A percentile compares a stretch with the other conserved stretches of the same genome.
Evolutionary conservation across 441 rosid genomes (phyloP).

Genomic region (Lagerstroemia fauriei): DNA sequence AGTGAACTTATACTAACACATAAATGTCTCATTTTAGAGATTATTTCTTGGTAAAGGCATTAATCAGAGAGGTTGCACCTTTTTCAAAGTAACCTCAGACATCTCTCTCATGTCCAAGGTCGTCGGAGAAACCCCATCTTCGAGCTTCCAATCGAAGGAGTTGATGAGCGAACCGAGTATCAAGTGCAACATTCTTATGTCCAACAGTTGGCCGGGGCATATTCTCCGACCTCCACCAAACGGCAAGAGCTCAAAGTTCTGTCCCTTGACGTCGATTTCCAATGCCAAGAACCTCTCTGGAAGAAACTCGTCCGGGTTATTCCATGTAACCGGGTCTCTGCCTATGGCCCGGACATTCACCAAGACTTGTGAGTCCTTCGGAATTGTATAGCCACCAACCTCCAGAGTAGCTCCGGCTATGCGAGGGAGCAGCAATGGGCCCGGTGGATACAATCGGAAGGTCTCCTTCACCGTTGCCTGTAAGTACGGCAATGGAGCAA

Average conservation of each 20-base stretch:
- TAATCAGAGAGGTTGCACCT: conserved; percentile 9
- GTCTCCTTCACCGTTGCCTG: conserved; percentile 26
- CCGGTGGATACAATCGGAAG: conserved; percentile 14
- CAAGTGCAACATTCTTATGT: conserved; percentile 41
- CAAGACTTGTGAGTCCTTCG: conserved; percentile 24
- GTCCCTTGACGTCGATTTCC: conserved; percentile 23
- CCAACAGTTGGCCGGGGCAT: conserved; percentile 57
- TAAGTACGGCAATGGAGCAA: conserved; percentile 11
- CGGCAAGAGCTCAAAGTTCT: conserved; percentile 18
- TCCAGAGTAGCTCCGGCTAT: not conserved
- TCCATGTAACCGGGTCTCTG: conserved; percentile 49
- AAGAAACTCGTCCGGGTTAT: conserved; percentile 37
- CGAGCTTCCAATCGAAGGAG: conserved; percentile 46
- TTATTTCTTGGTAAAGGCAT: not conserved
- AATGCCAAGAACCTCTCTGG: conserved; percentile 55
- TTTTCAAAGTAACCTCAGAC: conserved; percentile 7
- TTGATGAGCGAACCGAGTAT: conserved; percentile 43
- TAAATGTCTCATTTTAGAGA: not conserved
- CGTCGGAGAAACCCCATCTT: conserved; percentile 27
- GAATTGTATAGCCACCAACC: not conserved
- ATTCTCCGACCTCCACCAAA: conserved; percentile 42
- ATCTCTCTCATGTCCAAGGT: conserved; percentile 22
- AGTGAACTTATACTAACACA: too few species aligned
- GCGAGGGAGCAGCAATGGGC: conserved; percentile 14
- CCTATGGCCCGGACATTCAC: conserved; percentile 59